Conservation (phyloP, 176 grass and related monocot species). For the Ensete glaucum region DNA sequence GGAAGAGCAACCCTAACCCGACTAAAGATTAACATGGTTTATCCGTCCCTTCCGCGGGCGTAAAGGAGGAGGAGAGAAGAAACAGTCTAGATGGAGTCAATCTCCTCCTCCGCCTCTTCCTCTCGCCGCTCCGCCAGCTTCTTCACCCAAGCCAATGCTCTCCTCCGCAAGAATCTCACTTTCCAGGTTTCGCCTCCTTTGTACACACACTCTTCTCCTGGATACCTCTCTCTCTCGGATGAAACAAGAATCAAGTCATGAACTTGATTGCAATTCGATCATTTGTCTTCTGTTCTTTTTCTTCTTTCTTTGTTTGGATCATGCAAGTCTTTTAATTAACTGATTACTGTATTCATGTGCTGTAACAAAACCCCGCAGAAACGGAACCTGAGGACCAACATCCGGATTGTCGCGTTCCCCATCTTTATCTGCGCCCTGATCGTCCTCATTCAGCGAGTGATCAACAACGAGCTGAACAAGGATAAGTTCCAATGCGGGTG, state of each 20-base stretch:
- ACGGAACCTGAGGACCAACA: slow-evolving; percentile 81
- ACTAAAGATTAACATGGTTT: too few species aligned
- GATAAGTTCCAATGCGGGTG: slow-evolving; percentile 71
- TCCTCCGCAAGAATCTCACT: slow-evolving; percentile 95
- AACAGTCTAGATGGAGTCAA: too few species aligned
- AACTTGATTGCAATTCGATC: too few species aligned
- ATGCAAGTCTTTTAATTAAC: too few species aligned
- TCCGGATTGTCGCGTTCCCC: slow-evolving; percentile 54
- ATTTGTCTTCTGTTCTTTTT: too few species aligned
- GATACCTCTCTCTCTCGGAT: too few species aligned
- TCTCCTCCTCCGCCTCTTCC: not conserved
- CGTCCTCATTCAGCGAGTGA: slow-evolving; percentile 33
- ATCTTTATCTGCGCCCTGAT: slow-evolving; percentile 64
- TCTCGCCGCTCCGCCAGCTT: slow-evolving; percentile 47
- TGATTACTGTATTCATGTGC: too few species aligned
- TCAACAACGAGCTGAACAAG: slow-evolving; percentile 69
- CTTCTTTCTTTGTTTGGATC: too few species aligned
- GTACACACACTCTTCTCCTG: too few species aligned
- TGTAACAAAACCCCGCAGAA: slow-evolving; percentile 30
- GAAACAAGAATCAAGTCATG: too few species aligned
- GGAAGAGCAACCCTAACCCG: too few species aligned
- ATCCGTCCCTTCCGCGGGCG: not conserved
- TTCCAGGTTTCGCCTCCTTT: slow-evolving; percentile 45
- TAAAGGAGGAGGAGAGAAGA: not conserved
- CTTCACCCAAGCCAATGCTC: slow-evolving; percentile 79